phyloP scores from a whole-genome alignment of 805 yeast genomes.

The Candida argentea region DNA sequence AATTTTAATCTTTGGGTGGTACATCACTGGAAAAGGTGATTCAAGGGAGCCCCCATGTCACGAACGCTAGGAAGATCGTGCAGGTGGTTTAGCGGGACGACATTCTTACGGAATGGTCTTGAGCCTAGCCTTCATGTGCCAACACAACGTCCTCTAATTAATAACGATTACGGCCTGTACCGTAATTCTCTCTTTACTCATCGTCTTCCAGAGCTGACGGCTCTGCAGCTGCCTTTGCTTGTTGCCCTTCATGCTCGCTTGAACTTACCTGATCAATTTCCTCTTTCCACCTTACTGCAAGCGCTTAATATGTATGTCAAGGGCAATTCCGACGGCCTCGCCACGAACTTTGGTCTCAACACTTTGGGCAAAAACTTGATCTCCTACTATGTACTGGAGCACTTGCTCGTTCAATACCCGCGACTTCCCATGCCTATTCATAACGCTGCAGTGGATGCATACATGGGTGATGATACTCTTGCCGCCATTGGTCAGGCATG shows the following conservation, averaged over 20 bases:
- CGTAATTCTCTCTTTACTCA: slow-evolving; percentile 32
- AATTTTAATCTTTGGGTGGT: too few species aligned
- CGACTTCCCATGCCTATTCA: slow-evolving; percentile 78
- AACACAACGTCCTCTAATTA: slow-evolving; percentile 20
- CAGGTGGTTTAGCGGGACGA: too few species aligned
- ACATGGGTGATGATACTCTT: slow-evolving; percentile 58
- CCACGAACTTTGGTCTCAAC: slow-evolving; percentile 69
- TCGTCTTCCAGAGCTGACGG: slow-evolving; percentile 36
- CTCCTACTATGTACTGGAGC: slow-evolving; percentile 65
- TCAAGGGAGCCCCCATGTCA: too few species aligned
- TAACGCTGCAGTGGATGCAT: slow-evolving; percentile 66
- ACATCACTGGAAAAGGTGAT: too few species aligned
- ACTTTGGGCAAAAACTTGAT: slow-evolving; percentile 76
- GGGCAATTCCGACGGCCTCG: slow-evolving; percentile 25
- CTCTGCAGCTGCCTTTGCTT: slow-evolving; percentile 58
- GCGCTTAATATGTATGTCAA: slow-evolving; percentile 53
- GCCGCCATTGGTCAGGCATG: slow-evolving; percentile 61
- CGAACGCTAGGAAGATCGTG: too few species aligned
- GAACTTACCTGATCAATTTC: slow-evolving; percentile 45
- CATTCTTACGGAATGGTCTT: slow-evolving; percentile 1
- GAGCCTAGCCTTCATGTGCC: slow-evolving; percentile 16
- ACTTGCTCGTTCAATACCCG: slow-evolving; percentile 70
- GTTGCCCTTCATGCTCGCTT: slow-evolving; percentile 73
- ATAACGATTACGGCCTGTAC: slow-evolving; percentile 31
- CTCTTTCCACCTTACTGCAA: slow-evolving; percentile 65